Evolutionary conservation across 2,329 filamentous ascomycete genomes (phyloP).

Genomic region (Talaromyces atroroseus): DNA sequence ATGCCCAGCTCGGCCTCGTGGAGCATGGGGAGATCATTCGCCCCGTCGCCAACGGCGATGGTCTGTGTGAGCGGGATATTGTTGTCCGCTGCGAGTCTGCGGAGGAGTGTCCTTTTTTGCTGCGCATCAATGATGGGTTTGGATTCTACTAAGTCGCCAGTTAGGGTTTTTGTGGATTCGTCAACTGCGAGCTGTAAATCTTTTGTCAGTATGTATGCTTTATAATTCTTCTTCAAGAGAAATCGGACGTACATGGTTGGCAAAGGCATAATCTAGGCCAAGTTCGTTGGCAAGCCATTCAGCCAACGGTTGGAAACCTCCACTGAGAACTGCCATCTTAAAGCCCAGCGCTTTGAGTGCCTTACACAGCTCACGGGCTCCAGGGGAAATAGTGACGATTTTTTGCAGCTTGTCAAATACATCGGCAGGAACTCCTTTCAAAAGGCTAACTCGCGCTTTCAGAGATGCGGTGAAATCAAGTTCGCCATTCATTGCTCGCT

Average conservation of each 20-base stretch:
- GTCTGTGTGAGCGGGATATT: constrained; percentile 51
- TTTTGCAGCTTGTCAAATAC: constrained; percentile 74
- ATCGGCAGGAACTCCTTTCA: constrained; percentile 71
- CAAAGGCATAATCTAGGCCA: constrained; percentile 80
- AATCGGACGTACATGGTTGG: constrained; percentile 62
- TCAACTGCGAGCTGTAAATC: constrained; percentile 44
- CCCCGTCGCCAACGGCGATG: constrained; percentile 58
- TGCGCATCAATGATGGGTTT: constrained; percentile 55
- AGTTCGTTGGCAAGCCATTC: constrained; percentile 76
- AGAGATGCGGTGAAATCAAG: constrained; percentile 85
- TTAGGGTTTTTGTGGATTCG: constrained; percentile 44
- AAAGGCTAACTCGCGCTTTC: constrained; percentile 69
- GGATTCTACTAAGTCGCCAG: constrained; percentile 50
- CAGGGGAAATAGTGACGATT: constrained; percentile 73
- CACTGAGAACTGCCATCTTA: constrained; percentile 84
- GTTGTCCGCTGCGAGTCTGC: constrained; percentile 51
- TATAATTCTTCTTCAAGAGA: neutral
- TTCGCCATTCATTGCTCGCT: constrained; percentile 91
- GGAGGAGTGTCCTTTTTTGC: constrained; percentile 53
- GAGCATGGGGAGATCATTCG: constrained; percentile 63
- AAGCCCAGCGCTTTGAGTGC: constrained; percentile 73
- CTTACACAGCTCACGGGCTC: constrained; percentile 67
- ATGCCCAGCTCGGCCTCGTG: constrained; percentile 56
- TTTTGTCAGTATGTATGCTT: constrained; percentile 1
- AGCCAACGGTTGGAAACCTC: constrained; percentile 85